Conservation (phyloP, 495 filamentous ascomycete genomes). For the Cairneyella variabilis region DNA sequence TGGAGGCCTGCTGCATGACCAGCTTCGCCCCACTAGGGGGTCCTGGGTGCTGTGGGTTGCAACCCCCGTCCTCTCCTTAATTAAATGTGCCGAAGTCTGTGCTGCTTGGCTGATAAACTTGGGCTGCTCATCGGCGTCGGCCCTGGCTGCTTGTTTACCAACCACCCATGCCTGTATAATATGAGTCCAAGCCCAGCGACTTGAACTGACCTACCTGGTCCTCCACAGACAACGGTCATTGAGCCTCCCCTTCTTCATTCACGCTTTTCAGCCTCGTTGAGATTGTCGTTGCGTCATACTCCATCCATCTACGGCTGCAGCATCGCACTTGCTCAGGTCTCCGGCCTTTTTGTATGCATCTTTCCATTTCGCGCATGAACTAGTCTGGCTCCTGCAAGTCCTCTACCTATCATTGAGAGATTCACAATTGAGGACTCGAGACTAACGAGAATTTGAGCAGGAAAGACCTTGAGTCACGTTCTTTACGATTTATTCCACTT, state of each 20-base stretch:
- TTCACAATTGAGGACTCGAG: neutral
- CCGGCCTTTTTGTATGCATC: constrained; percentile 19
- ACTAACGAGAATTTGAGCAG: neutral
- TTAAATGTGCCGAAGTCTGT: constrained; percentile 28
- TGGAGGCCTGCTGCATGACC: constrained; percentile 23
- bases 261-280: constrained; percentile 22
- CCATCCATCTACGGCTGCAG: constrained; percentile 12
- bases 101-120: constrained; percentile 8
- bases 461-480: neutral
- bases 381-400: neutral
- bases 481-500: neutral
- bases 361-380: constrained; percentile 15
- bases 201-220: constrained; percentile 22
- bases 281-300: constrained; percentile 15
- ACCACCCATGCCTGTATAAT: constrained; percentile 29
- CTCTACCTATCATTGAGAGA: neutral
- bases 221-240: constrained; percentile 20
- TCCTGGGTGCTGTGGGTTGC: constrained; percentile 17
- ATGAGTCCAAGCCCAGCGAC: constrained; percentile 21
- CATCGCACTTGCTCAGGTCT: constrained; percentile 3
- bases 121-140: neutral
- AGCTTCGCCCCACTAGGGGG: constrained; percentile 7
- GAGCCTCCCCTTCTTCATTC: constrained; percentile 11
- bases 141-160: constrained; percentile 14
- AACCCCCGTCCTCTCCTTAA: constrained; percentile 27